These are phyloP conservation scores for Pugionium cornutum DNA, from an alignment of 345 rosid species.

Conservation along the genomic window DNA sequence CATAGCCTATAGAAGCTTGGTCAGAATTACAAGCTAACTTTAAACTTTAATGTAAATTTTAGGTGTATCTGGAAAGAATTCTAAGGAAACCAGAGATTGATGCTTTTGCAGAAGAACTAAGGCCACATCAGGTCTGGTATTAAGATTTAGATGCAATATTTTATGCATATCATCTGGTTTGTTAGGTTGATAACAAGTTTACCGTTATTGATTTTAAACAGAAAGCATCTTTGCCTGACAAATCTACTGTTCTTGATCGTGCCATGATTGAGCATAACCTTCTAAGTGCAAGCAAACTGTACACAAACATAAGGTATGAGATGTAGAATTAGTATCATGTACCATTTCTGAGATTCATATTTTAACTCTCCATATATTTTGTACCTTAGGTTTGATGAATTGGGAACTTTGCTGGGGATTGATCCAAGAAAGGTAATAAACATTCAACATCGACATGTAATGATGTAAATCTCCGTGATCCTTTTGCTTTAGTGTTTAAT, in stretches of 20 bases:
- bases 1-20: constrained; percentile 22
- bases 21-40: constrained; percentile 21
- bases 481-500: neutral
- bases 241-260: constrained; percentile 90
- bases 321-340: constrained; percentile 3
- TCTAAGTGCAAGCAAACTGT: constrained; percentile 93
- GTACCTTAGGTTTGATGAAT: constrained; percentile 73
- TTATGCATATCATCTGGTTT: constrained; percentile 10
- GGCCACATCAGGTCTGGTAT: constrained; percentile 83
- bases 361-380: constrained; percentile 15
- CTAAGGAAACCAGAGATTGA: constrained; percentile 94
- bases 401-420: constrained; percentile 95
- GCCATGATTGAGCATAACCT: constrained; percentile 99
- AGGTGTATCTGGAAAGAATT: constrained; percentile 96
- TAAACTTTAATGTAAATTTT: constrained; percentile 26
- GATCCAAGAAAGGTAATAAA: constrained; percentile 81
- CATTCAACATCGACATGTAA: constrained; percentile 2
- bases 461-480: neutral
- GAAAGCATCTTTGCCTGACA: constrained; percentile 95
- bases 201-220: constrained; percentile 42
- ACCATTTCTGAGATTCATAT: neutral
- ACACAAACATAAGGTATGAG: constrained; percentile 85
- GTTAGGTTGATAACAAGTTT: neutral
- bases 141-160: constrained; percentile 11
- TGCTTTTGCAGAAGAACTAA: constrained; percentile 87